A percentile compares a stretch with the other conserved stretches of the same genome.
These are phyloP conservation scores for Macrolepiota fuliginosa DNA, from an alignment of 768 basidiomycete species.

Conservation along the genomic window DNA sequence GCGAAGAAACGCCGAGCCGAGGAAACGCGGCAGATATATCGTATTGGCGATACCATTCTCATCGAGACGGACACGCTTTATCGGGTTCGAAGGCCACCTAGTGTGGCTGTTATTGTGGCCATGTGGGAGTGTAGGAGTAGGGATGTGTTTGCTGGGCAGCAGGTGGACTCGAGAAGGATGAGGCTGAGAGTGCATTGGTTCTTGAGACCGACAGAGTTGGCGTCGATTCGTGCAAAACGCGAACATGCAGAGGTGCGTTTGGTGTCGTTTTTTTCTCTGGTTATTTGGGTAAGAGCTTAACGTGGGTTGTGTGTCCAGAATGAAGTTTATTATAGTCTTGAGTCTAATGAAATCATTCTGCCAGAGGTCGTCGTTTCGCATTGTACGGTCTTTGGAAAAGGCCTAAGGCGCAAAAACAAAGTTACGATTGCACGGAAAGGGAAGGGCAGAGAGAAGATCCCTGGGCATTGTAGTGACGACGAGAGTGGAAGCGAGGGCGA, in stretches of 20 bases:
- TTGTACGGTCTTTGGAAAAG: slow-evolving; percentile 44
- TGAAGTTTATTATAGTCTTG: slow-evolving; percentile 70
- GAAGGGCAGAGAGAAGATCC: slow-evolving; percentile 12
- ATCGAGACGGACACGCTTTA: slow-evolving; percentile 47
- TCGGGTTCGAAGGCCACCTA: slow-evolving; percentile 43
- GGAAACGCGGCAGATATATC: slow-evolving; percentile 29
- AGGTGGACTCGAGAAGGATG: slow-evolving; percentile 39
- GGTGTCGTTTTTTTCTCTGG: neutral
- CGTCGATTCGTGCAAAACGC: slow-evolving; percentile 56
- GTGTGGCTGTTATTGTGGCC: slow-evolving; percentile 66
- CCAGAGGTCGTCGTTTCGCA: slow-evolving; percentile 50
- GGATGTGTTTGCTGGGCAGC: slow-evolving; percentile 24
- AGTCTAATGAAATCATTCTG: slow-evolving; percentile 43
- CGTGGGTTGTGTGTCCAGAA: slow-evolving; percentile 44
- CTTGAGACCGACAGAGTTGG: slow-evolving; percentile 60
- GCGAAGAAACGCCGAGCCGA: slow-evolving; percentile 11
- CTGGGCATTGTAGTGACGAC: slow-evolving; percentile 15
- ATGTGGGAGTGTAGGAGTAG: slow-evolving; percentile 58
- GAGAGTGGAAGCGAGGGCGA: slow-evolving; percentile 18
- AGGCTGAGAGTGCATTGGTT: slow-evolving; percentile 76
- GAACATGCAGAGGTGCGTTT: slow-evolving; percentile 54
- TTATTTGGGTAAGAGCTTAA: neutral
- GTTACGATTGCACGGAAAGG: neutral
- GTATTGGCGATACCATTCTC: slow-evolving; percentile 66
- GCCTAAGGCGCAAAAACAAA: slow-evolving; percentile 14